Percentiles rank a stretch among this genome's conserved stretches.
Conservation (phyloP, 169 alveolate species). For the Plasmodium blacklocki region DNA sequence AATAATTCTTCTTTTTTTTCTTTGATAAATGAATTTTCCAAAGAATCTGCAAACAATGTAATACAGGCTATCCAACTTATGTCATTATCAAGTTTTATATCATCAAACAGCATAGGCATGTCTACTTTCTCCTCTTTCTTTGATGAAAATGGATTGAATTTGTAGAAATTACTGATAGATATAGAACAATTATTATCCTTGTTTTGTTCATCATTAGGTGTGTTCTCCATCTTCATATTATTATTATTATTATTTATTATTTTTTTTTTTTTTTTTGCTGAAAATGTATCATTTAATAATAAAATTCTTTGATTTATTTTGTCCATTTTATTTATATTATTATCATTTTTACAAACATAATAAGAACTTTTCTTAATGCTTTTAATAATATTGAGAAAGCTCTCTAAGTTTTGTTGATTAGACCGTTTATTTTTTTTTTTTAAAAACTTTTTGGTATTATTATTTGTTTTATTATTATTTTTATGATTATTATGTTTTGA, state of each 20-base stretch:
- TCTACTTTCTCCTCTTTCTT: conserved; percentile 31
- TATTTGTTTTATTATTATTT: not conserved
- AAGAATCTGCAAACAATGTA: conserved; percentile 37
- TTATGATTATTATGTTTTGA: conserved; percentile 1
- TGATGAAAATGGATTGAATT: conserved; percentile 32
- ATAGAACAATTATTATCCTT: not conserved
- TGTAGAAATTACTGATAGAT: conserved; percentile 42
- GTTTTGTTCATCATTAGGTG: not conserved
- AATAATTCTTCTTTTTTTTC: conserved; percentile 62
- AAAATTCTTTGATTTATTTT: conserved; percentile 30
- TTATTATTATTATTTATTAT: not conserved
- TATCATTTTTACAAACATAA: conserved; percentile 12
- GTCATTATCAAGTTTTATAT: conserved; percentile 57
- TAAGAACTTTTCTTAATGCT: conserved; percentile 26
- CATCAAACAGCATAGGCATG: not conserved
- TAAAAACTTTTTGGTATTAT: no score
- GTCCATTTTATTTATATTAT: conserved; percentile 7
- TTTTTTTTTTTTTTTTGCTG: conserved; percentile 11
- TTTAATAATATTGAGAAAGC: conserved; percentile 45
- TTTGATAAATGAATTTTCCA: conserved; percentile 41
- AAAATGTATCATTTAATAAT: conserved; percentile 12
- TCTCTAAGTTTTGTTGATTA: conserved; percentile 63
- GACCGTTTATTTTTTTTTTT: conserved; percentile 32
- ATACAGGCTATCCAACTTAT: conserved; percentile 72
- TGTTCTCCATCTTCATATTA: not conserved